Evolutionary conservation across 148 eudicot species (phyloP).

Genomic region (Polygonum aviculare): DNA sequence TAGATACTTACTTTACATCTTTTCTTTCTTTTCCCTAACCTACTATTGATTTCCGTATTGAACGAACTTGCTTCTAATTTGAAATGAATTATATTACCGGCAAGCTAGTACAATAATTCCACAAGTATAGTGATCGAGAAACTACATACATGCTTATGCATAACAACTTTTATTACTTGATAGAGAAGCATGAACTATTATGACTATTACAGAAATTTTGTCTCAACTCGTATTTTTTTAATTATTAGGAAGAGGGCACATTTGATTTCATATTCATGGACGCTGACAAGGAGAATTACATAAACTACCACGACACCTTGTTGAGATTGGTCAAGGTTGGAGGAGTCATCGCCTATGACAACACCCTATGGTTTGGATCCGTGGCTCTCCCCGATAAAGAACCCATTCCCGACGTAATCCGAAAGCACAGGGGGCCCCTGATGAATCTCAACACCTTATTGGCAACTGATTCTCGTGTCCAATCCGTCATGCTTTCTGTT

Average conservation of each 20-base stretch:
- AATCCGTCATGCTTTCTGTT: constrained; percentile 20
- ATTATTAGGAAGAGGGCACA: constrained; percentile 14
- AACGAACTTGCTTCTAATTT: too few relatives aligned
- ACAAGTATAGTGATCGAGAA: too few relatives aligned
- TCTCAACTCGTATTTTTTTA: background rate
- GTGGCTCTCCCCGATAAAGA: constrained; percentile 11
- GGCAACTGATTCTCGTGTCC: constrained; percentile 22
- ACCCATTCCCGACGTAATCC: constrained; percentile 4
- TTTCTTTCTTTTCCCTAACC: too few relatives aligned
- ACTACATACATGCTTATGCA: too few relatives aligned
- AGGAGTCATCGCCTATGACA: constrained; percentile 19
- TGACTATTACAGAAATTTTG: too few relatives aligned
- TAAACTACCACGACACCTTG: constrained; percentile 12
- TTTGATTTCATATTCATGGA: constrained; percentile 19
- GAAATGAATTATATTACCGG: too few relatives aligned
- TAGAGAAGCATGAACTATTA: too few relatives aligned
- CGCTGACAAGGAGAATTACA: constrained; percentile 20
- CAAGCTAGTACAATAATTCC: too few relatives aligned
- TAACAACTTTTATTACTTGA: too few relatives aligned
- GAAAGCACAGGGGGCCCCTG: background rate
- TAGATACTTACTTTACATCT: too few relatives aligned
- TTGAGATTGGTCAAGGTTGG: constrained; percentile 18
- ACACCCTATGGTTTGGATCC: constrained; percentile 18
- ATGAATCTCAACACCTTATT: constrained; percentile 10
- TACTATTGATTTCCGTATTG: too few relatives aligned